Percentiles rank a stretch among this genome's conserved stretches.
These are phyloP conservation scores for Paramecium caudatum DNA, from an alignment of 73 alveolate species.

Conservation along the genomic window DNA sequence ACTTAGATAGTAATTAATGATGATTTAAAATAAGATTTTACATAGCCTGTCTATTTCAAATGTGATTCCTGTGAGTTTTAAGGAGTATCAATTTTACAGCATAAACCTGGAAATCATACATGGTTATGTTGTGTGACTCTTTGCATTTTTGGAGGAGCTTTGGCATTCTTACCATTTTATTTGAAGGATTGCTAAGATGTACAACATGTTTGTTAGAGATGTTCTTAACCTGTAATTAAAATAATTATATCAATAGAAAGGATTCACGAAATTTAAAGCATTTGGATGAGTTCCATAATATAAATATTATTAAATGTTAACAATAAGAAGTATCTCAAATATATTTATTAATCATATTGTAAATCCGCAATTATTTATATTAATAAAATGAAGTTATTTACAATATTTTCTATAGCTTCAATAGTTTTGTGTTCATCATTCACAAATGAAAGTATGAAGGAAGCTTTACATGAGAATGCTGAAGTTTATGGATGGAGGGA, in stretches of 20 bases:
- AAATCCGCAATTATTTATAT: too few relatives aligned
- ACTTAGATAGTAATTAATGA: neutral
- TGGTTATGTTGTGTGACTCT: constrained; percentile 46
- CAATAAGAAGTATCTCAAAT: too few relatives aligned
- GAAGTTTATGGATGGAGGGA: constrained; percentile 31
- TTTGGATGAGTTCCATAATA: too few relatives aligned
- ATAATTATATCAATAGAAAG: neutral
- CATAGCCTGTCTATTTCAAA: constrained; percentile 24
- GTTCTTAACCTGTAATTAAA: neutral
- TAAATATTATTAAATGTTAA: too few relatives aligned
- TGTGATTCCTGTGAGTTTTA: neutral
- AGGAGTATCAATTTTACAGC: neutral
- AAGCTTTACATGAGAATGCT: constrained; percentile 13
- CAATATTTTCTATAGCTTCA: neutral
- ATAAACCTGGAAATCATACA: constrained; percentile 29
- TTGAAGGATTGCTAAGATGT: constrained; percentile 46
- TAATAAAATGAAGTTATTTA: constrained; percentile 23
- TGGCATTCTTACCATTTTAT: constrained; percentile 54
- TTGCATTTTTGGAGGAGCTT: constrained; percentile 33
- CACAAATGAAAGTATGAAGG: neutral
- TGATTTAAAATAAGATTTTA: neutral
- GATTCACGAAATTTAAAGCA: constrained; percentile 45
- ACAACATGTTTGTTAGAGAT: constrained; percentile 27
- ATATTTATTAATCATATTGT: too few relatives aligned
- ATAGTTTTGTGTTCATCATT: neutral